Evolutionary conservation across 345 rosid species (phyloP), one percentile per base, ranked within the genome.

Genomic region (Brassica nigra): DNA sequence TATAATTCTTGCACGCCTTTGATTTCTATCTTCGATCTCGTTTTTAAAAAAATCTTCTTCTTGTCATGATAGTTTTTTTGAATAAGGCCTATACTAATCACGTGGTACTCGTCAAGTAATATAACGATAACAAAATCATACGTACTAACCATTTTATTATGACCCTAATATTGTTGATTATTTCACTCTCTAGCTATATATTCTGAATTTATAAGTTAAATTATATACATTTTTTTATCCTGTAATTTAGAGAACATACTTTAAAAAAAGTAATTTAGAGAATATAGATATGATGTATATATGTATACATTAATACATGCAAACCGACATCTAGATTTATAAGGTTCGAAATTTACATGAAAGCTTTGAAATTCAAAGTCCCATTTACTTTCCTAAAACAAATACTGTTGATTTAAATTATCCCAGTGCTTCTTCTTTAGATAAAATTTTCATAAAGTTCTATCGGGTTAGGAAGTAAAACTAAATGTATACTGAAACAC

Each of bases 1-100:
- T 63, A 10, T 44, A 44, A 42, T 66, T 79, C 54, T 73, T 73
- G 77, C 78, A 73, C 74, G 81, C 73, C 30, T 58, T n/a, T 49
- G 31, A 70, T 72, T 65, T 58, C 52, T 57, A 55, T 64, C 52
- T 65, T 71, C 42, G 65, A 42, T 7, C 68, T 18, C 18, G 18
- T 18, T 18, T 18, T 18, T 18, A 18, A 18, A 18, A 18, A 18
- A 18, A 18, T 18, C 18, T 18, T 18, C 18, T 18, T 18, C 18
- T 18, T 18, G 18, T 18, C 18, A 18, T 18, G 18, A 18, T 18
- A 18, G 18, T 18, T 18, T 18, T 28, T 44, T 62, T 64, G 10
- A 63, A 5, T 14, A 49, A 62, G 33, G 39, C 12, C 8, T 76
- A 11, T 29, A 18, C 12, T 61, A 6, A 69, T 33, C 36, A 68